Percentiles rank a stretch among this genome's conserved stretches.
Evolutionary conservation across 2,329 filamentous ascomycete species (phyloP).

Genomic region (Aspergillus niger): DNA sequence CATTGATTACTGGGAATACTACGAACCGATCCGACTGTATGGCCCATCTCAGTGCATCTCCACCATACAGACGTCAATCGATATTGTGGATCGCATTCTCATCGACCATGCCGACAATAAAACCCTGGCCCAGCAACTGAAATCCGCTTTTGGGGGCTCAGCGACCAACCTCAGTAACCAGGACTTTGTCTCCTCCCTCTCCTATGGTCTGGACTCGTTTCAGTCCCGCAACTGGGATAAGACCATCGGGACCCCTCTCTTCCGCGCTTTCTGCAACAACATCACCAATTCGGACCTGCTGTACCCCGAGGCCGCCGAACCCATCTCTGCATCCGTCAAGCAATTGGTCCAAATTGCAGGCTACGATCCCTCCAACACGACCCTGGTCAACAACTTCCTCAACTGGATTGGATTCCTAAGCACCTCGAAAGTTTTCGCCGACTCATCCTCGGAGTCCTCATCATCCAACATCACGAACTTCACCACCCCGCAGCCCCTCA

Average conservation of each 20-base stretch:
- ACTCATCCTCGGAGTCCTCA: background rate
- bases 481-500: constrained; percentile 4
- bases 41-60: constrained; percentile 65
- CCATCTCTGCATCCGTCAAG: constrained; percentile 34
- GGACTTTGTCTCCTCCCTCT: constrained; percentile 33
- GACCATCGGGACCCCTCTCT: constrained; percentile 49
- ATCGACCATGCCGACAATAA: constrained; percentile 50
- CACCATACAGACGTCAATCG: constrained; percentile 62
- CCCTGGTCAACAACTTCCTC: constrained; percentile 54
- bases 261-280: constrained; percentile 59
- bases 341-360: constrained; percentile 13
- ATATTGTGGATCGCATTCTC: constrained; percentile 62
- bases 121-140: constrained; percentile 50
- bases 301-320: constrained; percentile 36
- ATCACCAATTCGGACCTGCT: constrained; percentile 52
- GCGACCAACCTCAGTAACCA: constrained; percentile 19
- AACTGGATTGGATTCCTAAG: constrained; percentile 62
- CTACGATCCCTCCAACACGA: constrained; percentile 37
- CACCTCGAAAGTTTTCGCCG: constrained; percentile 46
- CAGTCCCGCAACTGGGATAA: constrained; percentile 65
- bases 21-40: constrained; percentile 59
- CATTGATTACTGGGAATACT: constrained; percentile 72
- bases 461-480: background rate
- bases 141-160: constrained; percentile 54
- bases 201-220: constrained; percentile 53